Percentiles rank a stretch among this genome's conserved stretches.
Evolutionary conservation across 202 grass and related monocot genomes (phyloP).

Genomic region (Panicum hallii): DNA sequence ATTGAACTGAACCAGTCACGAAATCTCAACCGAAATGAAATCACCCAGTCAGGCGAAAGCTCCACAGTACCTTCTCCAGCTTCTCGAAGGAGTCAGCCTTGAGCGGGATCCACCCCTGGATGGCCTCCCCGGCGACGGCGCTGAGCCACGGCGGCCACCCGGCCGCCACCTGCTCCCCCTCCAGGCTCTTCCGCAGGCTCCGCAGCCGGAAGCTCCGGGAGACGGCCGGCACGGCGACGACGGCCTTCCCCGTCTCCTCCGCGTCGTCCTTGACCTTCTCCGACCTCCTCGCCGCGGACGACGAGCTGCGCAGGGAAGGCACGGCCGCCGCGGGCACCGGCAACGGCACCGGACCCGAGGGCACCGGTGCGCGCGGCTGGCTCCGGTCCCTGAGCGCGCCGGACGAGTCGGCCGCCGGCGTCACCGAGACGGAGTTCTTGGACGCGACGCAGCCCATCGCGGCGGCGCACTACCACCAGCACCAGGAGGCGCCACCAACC

Average conservation of each 20-base stretch:
- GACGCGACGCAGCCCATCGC: conserved; percentile 89
- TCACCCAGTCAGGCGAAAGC: conserved; percentile 33
- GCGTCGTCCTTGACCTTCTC: conserved; percentile 59
- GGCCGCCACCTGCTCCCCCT: conserved; percentile 95
- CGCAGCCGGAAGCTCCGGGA: conserved; percentile 72
- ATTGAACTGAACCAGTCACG: conserved; percentile 36
- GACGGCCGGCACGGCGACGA: conserved; percentile 23
- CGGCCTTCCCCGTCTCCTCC: conserved; percentile 47
- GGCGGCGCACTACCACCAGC: conserved; percentile 1
- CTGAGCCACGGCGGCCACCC: conserved; percentile 97
- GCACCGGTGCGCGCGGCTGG: conserved; percentile 8
- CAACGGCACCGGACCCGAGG: conserved; percentile 13
- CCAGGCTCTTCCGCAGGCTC: conserved; percentile 78
- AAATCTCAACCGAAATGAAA: conserved; percentile 39
- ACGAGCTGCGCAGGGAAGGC: conserved; percentile 40
- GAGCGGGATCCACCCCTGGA: conserved; percentile 94
- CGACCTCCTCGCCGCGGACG: conserved; percentile 43
- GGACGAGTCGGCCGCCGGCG: conserved; percentile 66
- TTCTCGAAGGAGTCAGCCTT: conserved; percentile 67
- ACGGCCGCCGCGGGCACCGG: conserved; percentile 7
- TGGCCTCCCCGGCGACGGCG: conserved; percentile 88
- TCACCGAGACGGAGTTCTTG: conserved; percentile 78
- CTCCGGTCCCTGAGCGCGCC: conserved; percentile 44
- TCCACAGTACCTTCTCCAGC: conserved; percentile 69
- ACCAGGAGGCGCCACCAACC: conserved; percentile 9